Evolutionary conservation across 805 yeast species (phyloP).

Genomic region (Saturnispora galanensis): DNA sequence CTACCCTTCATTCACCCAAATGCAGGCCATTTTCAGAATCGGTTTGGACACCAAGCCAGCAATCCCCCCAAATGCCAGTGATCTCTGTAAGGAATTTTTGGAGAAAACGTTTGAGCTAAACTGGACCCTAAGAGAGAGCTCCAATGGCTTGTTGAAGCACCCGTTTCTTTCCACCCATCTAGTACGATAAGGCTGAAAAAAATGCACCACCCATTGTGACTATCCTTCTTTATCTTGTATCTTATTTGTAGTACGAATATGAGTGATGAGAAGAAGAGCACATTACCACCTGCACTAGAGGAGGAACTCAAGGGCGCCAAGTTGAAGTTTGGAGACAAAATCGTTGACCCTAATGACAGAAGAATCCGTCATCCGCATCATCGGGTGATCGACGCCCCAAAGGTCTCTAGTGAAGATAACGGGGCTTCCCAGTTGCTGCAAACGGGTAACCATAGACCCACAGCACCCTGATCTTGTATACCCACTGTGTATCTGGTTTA

Average conservation of each 20-base stretch:
- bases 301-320: constrained; percentile 8
- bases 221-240: too few species aligned
- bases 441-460: constrained; percentile 8
- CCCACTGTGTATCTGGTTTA: neutral
- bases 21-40: constrained; percentile 93
- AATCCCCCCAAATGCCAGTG: constrained; percentile 64
- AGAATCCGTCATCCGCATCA: constrained; percentile 9
- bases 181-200: neutral
- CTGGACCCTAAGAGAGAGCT: constrained; percentile 55
- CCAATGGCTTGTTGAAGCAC: constrained; percentile 4
- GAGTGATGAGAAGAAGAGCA: too few species aligned
- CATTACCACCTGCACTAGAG: neutral
- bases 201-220: too few species aligned
- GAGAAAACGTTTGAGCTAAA: constrained; percentile 63
- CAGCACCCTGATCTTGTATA: neutral
- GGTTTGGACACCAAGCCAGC: constrained; percentile 81
- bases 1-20: constrained; percentile 86
- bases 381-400: neutral
- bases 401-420: neutral
- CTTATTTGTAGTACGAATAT: neutral
- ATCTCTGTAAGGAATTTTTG: constrained; percentile 59
- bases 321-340: constrained; percentile 11
- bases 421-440: constrained; percentile 2
- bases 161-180: constrained; percentile 4
- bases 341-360: constrained; percentile 12